Conservation (phyloP, 139 green algal genomes). For the Closterium sp. region DNA sequence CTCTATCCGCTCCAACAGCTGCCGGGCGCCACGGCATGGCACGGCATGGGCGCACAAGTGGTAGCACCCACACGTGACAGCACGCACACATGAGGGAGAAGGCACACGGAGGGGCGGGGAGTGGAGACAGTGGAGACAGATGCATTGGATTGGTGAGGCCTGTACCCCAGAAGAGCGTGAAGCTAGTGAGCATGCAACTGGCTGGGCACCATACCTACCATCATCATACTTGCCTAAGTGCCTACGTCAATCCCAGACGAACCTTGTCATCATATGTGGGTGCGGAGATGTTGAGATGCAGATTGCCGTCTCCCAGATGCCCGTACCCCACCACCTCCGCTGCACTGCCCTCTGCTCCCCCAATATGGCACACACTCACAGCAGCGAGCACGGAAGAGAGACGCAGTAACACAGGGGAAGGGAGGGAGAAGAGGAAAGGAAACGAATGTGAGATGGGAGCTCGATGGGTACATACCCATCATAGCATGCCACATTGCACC, state of each 20-base stretch:
- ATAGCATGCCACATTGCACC: conserved; percentile 21
- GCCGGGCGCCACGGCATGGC: background rate
- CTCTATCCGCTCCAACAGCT: conserved; percentile 74
- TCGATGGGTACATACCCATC: no score
- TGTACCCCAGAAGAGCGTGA: background rate
- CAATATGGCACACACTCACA: background rate
- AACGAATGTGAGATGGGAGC: no score
- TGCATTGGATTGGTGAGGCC: no score
- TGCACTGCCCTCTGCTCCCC: conserved; percentile 11
- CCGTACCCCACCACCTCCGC: conserved; percentile 83
- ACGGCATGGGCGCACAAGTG: background rate
- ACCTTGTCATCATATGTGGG: conserved; percentile 29
- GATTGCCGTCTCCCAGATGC: conserved; percentile 95
- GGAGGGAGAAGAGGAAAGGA: background rate
- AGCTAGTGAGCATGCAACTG: no score
- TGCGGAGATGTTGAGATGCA: conserved; percentile 90
- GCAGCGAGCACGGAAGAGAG: background rate
- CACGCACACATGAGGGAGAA: background rate
- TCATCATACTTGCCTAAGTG: no score
- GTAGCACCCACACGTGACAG: background rate
- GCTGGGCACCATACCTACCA: no score
- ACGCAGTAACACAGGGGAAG: background rate
- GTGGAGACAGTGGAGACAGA: background rate
- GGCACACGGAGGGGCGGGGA: background rate
- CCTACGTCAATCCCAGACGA: no score